A percentile compares a stretch with the other conserved stretches of the same genome.
Evolutionary conservation across 2,329 filamentous ascomycete species (phyloP).

Genomic region (Periglandula ipomoeae): DNA sequence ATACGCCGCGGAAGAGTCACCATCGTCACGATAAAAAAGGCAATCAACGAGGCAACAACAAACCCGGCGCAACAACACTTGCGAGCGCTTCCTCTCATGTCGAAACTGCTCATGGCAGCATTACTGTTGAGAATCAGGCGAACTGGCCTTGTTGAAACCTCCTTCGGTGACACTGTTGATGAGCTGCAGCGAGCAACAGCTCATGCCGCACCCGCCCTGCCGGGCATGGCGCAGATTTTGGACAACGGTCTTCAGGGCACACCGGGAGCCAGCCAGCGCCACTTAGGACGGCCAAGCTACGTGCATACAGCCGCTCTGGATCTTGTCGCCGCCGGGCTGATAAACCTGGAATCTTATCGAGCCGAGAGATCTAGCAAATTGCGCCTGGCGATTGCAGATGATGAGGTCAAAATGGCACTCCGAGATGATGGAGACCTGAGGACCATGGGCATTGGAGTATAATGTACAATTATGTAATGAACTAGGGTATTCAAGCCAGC

Average conservation of each 20-base stretch:
- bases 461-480: slow-evolving; percentile 16
- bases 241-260: slow-evolving; percentile 19
- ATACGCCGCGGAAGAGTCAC: slow-evolving; percentile 55
- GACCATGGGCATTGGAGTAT: slow-evolving; percentile 56
- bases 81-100: slow-evolving; percentile 67
- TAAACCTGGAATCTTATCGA: slow-evolving; percentile 71
- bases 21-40: slow-evolving; percentile 85
- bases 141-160: slow-evolving; percentile 78
- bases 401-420: slow-evolving; percentile 82
- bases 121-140: slow-evolving; percentile 70
- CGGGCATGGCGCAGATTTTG: slow-evolving; percentile 28
- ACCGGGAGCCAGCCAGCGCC: slow-evolving; percentile 18
- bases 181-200: slow-evolving; percentile 44
- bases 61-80: slow-evolving; percentile 88
- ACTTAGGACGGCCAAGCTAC: slow-evolving; percentile 24
- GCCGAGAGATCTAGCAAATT: slow-evolving; percentile 85
- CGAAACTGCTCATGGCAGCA: slow-evolving; percentile 79
- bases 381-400: slow-evolving; percentile 75
- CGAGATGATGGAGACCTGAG: slow-evolving; percentile 82
- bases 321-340: slow-evolving; percentile 76
- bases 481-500: slow-evolving; percentile 9
- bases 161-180: slow-evolving; percentile 80
- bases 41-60: slow-evolving; percentile 89
- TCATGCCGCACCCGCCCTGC: slow-evolving; percentile 24
- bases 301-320: slow-evolving; percentile 69